Base-by-base conservation (phyloP, 352 stramenopile species). In the Phytophthora macrochlamydospora region DNA sequence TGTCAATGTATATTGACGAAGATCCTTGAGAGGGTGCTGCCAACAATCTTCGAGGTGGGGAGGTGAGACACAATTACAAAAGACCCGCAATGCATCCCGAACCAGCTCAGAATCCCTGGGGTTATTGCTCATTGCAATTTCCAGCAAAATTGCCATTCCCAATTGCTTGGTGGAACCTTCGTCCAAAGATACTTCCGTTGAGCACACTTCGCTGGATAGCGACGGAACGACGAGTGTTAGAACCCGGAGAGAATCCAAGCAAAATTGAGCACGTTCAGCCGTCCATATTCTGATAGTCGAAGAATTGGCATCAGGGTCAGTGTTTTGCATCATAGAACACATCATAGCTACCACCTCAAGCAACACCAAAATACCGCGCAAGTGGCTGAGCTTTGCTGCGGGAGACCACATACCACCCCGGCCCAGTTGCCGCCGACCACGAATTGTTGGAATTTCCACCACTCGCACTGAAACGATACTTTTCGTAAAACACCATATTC, bases 21-120 rank as follows among this genome's bases (percentile, higher is more conserved):
- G 90, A 35, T 93, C 86, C 66, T 94, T 94, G 68, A 89, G 86
- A 1, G 86, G 86, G 44, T 94, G 86, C 18, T 94, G 86, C 86
- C 86, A 94, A 54, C 86, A 94, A 43, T 93, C 81, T 58, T 94
- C 86, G 32, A 76, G 62, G 14, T 94, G 84, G 31, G 85, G 87
- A 32, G 85, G 81, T 2, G 80, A 91, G 11, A 96, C 88, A 56
- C 88, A 94, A 45, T 93, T 93, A 69, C 88, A 94, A 54, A 96
- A 86, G 0, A 96, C 85, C 12, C 78, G 68, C 7, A 96, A 67
- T 2, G 83, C 83, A 45, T 91, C 83, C 7, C 87, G 81, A 11
- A 96, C 82, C 33, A 94, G 53, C 50, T 90, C 83, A 0, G 85
- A 93, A 56, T 96, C 85, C 40, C 88, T 71, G 2, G 72, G 51